Base-by-base conservation (phyloP, 805 yeast species). In the Nakazawaea siamensis region DNA sequence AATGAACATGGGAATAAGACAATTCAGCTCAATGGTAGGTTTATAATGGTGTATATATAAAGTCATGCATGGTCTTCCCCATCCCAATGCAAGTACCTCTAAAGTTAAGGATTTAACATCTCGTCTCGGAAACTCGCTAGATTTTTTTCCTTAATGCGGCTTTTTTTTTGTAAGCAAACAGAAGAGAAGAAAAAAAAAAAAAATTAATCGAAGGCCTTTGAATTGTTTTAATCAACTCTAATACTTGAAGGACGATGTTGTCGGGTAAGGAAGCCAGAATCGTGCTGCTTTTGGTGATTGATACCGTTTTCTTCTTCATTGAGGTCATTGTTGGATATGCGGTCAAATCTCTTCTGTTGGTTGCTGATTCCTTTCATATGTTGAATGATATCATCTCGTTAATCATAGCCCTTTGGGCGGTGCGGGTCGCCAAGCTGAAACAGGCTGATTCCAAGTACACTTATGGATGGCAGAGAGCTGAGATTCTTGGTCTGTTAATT, bases 361-460 rank as follows among this genome's bases (percentile, higher is more conserved):
- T 90, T 37, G 98, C 97, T 2, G 98, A 90, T 55, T 81, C 97
- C 1, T 92, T 90, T 70, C 98, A 90, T 57, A 92, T 92, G 97
- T 67, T 90, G 44, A 90, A 92, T 60, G 98, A 90, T 59, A 84
- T 90, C 37, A 76, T 90, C 40, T 86, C 97, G 1, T 65, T 90
- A 24, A 44, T 88, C 14, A 87, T 90, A 33, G 98, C 98, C 0
- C 63, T 88, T 21, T 90, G 97, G 97, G 98, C 98, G 0, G 97
- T 92, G 15, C 73, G 73, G 42, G 95, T 87, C 10, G 87, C 96
- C 35, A 81, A 81, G 47, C 75, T 74, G 26, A 73, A 76, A 49
- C 75, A 77, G 19, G 92, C 95, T 1, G 92, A 86, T 54, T 80
- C 92, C 3, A 79, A 78, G 39, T 90, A 84, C 61, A 92, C 97